A percentile compares a stretch with the other conserved stretches of the same genome.
These are phyloP conservation scores for Jaapia argillacea DNA, from an alignment of 768 basidiomycete species.

Conservation along the genomic window DNA sequence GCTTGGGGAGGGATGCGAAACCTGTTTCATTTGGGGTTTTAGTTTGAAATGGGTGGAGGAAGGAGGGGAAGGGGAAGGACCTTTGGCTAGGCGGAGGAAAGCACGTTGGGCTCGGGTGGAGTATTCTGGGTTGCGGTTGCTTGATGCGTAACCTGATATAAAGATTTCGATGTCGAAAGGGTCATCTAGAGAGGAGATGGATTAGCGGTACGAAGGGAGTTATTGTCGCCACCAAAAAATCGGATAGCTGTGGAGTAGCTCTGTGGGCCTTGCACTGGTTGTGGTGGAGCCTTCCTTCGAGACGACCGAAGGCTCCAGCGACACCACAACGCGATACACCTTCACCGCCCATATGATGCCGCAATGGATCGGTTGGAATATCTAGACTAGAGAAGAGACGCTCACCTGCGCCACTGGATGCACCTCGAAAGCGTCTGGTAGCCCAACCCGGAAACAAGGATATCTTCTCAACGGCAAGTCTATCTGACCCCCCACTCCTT, in stretches of 20 bases:
- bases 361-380: background rate
- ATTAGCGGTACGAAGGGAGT: background rate
- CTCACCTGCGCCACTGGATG: conserved; percentile 3
- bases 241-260: background rate
- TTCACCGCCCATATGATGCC: conserved; percentile 1
- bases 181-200: conserved; percentile 19
- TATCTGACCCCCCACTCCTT: conserved; percentile 10
- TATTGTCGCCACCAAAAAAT: background rate
- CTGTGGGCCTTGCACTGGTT: background rate
- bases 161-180: conserved; percentile 65
- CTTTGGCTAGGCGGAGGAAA: conserved; percentile 69
- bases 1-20: conserved; percentile 65
- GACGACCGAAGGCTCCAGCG: background rate
- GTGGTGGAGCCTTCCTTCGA: background rate
- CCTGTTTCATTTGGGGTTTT: conserved; percentile 28
- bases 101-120: conserved; percentile 68
- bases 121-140: conserved; percentile 43
- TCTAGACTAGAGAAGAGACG: background rate
- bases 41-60: conserved; percentile 1
- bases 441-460: conserved; percentile 81
- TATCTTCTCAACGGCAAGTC: conserved; percentile 33
- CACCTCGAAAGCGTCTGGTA: conserved; percentile 33
- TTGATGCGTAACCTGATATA: conserved; percentile 69
- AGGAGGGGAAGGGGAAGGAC: conserved; percentile 24
- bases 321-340: background rate